These are phyloP conservation scores for Thermochaetoides thermophila DNA, from an alignment of 495 filamentous ascomycete genomes.

Conservation along the genomic window DNA sequence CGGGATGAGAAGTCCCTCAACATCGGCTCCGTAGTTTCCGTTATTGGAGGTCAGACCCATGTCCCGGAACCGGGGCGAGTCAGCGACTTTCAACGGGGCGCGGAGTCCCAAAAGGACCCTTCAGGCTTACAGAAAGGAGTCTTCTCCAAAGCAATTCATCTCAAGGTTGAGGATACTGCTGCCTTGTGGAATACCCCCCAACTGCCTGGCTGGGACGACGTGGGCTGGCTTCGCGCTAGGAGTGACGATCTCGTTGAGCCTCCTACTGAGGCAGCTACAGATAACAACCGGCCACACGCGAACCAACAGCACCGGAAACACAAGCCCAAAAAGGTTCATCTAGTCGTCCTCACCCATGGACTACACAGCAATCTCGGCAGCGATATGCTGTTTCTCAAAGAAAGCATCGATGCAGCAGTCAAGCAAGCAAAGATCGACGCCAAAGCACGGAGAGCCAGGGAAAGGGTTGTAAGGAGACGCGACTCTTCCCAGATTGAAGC, in stretches of 20 bases:
- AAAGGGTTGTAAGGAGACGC: constrained; percentile 17
- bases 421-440: constrained; percentile 50
- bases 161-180: constrained; percentile 75
- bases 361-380: constrained; percentile 92
- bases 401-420: constrained; percentile 79
- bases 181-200: constrained; percentile 80
- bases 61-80: constrained; percentile 48
- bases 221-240: constrained; percentile 15
- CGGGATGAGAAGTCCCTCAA: constrained; percentile 72
- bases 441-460: constrained; percentile 37
- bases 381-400: constrained; percentile 94
- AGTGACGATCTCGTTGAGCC: constrained; percentile 13
- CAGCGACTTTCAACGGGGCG: constrained; percentile 49
- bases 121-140: constrained; percentile 51
- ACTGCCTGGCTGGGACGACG: constrained; percentile 50
- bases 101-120: constrained; percentile 27
- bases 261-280: constrained; percentile 7
- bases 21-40: constrained; percentile 41
- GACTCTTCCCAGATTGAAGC: constrained; percentile 40
- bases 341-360: constrained; percentile 88
- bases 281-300: constrained; percentile 2
- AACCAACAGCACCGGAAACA: constrained; percentile 6
- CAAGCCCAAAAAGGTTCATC: constrained; percentile 61
- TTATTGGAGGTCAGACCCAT: constrained; percentile 27
- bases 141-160: constrained; percentile 57